These are phyloP conservation scores for Halophytophthora batemanensis DNA, from an alignment of 352 stramenopile species.

Conservation along the genomic window DNA sequence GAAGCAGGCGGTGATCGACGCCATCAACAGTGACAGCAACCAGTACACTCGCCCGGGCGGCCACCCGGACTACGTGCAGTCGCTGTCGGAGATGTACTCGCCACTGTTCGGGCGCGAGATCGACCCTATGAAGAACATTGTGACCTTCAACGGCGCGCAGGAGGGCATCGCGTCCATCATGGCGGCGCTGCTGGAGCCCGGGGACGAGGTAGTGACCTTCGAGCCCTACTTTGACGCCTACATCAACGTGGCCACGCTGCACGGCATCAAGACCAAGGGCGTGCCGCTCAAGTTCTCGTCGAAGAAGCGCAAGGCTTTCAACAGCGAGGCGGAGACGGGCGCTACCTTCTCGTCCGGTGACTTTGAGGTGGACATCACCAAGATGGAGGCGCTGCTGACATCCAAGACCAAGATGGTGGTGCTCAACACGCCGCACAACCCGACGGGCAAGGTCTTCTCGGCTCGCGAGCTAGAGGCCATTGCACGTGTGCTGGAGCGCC, in stretches of 20 bases:
- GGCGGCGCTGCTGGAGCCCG: conserved; percentile 70
- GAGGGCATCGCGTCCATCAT: conserved; percentile 85
- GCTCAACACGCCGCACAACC: conserved; percentile 99
- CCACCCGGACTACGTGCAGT: conserved; percentile 72
- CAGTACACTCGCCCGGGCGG: conserved; percentile 90
- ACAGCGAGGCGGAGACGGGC: conserved; percentile 16
- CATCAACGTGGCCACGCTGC: conserved; percentile 79
- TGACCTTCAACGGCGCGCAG: conserved; percentile 87
- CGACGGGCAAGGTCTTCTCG: conserved; percentile 97
- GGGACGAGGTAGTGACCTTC: conserved; percentile 84
- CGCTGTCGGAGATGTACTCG: conserved; percentile 81
- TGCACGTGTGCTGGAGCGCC: conserved; percentile 69
- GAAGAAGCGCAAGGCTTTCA: conserved; percentile 44
- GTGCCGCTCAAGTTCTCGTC: conserved; percentile 62
- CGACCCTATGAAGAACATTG: conserved; percentile 76
- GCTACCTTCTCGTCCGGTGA: conserved; percentile 61
- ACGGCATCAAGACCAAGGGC: conserved; percentile 72
- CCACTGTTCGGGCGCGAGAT: conserved; percentile 58
- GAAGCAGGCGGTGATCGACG: conserved; percentile 83
- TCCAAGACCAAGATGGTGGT: conserved; percentile 93
- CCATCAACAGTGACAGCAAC: conserved; percentile 77
- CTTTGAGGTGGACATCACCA: conserved; percentile 82
- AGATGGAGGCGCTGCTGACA: conserved; percentile 87
- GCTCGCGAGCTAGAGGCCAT: conserved; percentile 92
- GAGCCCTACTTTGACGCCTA: conserved; percentile 92